Conservation (phyloP, 306 rosid genomes). For the Glycine soja region DNA sequence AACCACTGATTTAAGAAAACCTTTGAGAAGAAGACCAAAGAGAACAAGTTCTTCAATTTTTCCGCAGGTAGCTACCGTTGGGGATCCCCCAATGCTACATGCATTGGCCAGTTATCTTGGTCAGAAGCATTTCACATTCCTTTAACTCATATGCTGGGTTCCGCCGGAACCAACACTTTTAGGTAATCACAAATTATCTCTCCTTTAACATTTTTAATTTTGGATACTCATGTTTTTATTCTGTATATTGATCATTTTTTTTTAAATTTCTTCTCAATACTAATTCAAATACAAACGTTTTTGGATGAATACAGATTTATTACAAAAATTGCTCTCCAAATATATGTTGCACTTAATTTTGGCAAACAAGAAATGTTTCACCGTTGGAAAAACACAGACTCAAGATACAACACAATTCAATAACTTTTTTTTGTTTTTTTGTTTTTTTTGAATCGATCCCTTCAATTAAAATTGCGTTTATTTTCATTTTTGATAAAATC, state of each 20-base stretch:
- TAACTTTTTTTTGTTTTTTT: too few relatives aligned
- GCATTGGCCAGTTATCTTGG: not conserved
- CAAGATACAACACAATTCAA: too few relatives aligned
- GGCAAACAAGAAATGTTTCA: not conserved
- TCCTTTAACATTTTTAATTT: too few relatives aligned
- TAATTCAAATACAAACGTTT: too few relatives aligned
- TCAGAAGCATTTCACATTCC: conserved; percentile 4
- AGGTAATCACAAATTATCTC: not conserved
- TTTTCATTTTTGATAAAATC: too few relatives aligned
- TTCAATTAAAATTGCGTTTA: too few relatives aligned
- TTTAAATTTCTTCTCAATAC: too few relatives aligned
- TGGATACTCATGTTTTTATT: too few relatives aligned
- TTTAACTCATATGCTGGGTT: not conserved
- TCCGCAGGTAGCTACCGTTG: not conserved
- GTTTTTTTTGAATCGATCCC: too few relatives aligned
- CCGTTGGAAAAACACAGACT: too few relatives aligned
- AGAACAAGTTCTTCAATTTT: not conserved
- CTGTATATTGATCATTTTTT: too few relatives aligned
- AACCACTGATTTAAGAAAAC: not conserved
- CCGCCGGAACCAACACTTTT: not conserved
- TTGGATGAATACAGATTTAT: too few relatives aligned
- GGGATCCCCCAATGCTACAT: not conserved
- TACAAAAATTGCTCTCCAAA: not conserved
- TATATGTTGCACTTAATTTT: not conserved
- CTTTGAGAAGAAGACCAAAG: not conserved